phyloP scores from a whole-genome alignment of 1,284 basidiomycete species.

The Cystobasidiaceae sp. region DNA sequence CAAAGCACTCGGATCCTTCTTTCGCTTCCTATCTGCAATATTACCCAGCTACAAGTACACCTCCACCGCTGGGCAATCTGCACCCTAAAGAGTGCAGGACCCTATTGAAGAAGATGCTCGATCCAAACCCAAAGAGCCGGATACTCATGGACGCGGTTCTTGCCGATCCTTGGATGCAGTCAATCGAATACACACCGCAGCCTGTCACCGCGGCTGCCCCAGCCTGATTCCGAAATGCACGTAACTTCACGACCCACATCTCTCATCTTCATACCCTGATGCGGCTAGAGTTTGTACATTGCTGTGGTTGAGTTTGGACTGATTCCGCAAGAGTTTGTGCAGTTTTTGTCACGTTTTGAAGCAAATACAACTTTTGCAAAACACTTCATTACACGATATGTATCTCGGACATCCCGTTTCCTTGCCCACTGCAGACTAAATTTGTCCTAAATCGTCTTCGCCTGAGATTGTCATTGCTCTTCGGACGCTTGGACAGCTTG shows the following conservation, averaged over 20 bases:
- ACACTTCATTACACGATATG: too few relatives aligned
- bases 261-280: too few relatives aligned
- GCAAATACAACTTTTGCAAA: too few relatives aligned
- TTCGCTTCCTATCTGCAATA: conserved; percentile 77
- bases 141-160: conserved; percentile 77
- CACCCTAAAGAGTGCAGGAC: conserved; percentile 77
- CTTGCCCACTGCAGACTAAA: too few relatives aligned
- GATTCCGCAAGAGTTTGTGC: too few relatives aligned
- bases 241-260: too few relatives aligned
- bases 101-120: conserved; percentile 88
- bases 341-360: too few relatives aligned
- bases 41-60: conserved; percentile 50
- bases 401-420: too few relatives aligned
- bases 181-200: neutral
- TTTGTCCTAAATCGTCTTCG: too few relatives aligned
- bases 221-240: neutral
- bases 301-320: too few relatives aligned
- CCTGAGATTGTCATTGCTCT: neutral
- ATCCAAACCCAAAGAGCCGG: conserved; percentile 81
- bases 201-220: neutral
- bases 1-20: conserved; percentile 74
- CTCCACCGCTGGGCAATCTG: conserved; percentile 68
- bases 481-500: conserved; percentile 58
- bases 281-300: too few relatives aligned
- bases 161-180: conserved; percentile 54